Percentiles rank a stretch among this genome's conserved stretches.
Evolutionary conservation across 306 rosid genomes (phyloP).

Genomic region (Rosa rugosa): DNA sequence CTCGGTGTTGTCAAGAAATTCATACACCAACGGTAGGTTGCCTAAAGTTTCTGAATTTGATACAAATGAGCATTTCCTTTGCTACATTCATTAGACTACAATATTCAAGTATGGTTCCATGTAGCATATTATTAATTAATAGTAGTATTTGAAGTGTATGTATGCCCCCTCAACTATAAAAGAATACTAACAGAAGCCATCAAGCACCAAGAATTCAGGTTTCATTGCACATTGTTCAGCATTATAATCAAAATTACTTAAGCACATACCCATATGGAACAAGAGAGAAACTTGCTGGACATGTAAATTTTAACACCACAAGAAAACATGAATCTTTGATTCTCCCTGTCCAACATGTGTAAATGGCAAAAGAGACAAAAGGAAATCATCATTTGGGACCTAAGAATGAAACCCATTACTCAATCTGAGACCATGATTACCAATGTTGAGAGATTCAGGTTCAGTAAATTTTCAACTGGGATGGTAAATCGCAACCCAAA

Average conservation of each 20-base stretch:
- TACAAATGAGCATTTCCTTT: background rate
- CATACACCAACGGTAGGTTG: background rate
- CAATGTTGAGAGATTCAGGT: background rate
- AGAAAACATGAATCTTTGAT: background rate
- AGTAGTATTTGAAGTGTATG: background rate
- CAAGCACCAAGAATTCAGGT: background rate
- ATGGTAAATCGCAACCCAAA: background rate
- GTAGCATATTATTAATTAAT: background rate
- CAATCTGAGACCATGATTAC: background rate
- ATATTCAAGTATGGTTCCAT: too few species aligned
- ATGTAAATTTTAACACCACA: background rate
- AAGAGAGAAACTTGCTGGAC: conserved; percentile 1
- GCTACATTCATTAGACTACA: background rate
- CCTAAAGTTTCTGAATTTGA: background rate
- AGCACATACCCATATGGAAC: background rate
- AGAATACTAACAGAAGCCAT: background rate
- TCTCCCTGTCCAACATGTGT: background rate
- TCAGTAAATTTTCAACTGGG: background rate
- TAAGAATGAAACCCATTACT: conserved; percentile 10
- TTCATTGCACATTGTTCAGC: background rate
- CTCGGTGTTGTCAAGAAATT: background rate
- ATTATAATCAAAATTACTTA: background rate
- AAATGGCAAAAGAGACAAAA: background rate
- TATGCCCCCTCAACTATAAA: background rate
- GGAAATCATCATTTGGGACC: conserved; percentile 6